phyloP scores from a whole-genome alignment of 768 basidiomycete species.

The Gymnopilus dilepis region DNA sequence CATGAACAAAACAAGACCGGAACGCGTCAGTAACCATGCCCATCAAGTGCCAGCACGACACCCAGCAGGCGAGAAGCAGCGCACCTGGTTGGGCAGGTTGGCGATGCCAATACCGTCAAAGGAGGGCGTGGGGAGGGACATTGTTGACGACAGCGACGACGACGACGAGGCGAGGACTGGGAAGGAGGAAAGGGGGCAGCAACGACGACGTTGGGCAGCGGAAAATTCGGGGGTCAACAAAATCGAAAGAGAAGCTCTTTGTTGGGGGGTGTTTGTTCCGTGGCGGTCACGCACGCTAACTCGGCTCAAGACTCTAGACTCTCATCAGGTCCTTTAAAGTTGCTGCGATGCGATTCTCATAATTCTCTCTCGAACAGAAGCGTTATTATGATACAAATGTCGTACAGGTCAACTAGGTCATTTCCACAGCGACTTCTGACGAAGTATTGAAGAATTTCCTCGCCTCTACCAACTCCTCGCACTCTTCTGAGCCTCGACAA shows the following conservation, averaged over 20 bases:
- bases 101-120: constrained; percentile 91
- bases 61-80: constrained; percentile 23
- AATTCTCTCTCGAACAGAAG: no score
- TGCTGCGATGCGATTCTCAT: no score
- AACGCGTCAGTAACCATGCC: constrained; percentile 32
- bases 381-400: no score
- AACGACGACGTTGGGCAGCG: constrained; percentile 27
- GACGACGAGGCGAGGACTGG: constrained; percentile 10
- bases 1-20: no score
- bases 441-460: no score
- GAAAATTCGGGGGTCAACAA: constrained; percentile 28
- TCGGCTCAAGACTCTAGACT: background rate
- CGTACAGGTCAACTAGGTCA: no score
- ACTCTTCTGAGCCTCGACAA: no score
- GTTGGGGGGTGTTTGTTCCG: constrained; percentile 29
- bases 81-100: constrained; percentile 97
- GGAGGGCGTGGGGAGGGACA: constrained; percentile 51
- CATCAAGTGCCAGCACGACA: constrained; percentile 1
- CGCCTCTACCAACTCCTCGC: no score
- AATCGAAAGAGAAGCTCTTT: constrained; percentile 43
- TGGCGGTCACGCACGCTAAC: constrained; percentile 16
- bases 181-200: constrained; percentile 26
- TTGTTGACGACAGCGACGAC: constrained; percentile 28
- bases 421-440: no score
- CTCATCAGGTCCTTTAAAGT: no score